Percentiles rank a stretch among this genome's conserved stretches.
phyloP scores from a whole-genome alignment of 2,329 filamentous ascomycete genomes.

The Xylariales sp. region DNA sequence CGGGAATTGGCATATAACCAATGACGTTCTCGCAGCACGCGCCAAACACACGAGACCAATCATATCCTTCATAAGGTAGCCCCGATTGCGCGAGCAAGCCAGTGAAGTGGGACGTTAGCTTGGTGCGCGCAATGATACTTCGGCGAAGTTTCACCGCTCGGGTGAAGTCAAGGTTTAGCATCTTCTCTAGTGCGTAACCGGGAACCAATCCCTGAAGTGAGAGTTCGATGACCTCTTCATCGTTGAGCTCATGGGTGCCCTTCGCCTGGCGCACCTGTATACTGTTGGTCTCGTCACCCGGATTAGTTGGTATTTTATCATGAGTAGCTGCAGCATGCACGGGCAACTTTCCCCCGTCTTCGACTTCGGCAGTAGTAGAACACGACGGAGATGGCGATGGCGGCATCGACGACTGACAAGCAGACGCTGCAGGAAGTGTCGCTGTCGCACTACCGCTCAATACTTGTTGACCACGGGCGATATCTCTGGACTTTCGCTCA shows the following conservation, averaged over 20 bases:
- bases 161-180: slow-evolving; percentile 72
- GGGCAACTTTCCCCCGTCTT: slow-evolving; percentile 59
- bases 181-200: no score
- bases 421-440: slow-evolving; percentile 64
- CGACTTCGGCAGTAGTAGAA: slow-evolving; percentile 62
- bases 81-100: slow-evolving; percentile 82
- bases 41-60: slow-evolving; percentile 94
- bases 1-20: slow-evolving; percentile 90
- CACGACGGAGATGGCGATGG: no score
- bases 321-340: slow-evolving; percentile 29
- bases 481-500: no score
- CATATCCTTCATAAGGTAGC: slow-evolving; percentile 89
- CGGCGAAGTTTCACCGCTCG: slow-evolving; percentile 94
- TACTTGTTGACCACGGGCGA: no score
- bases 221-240: no score
- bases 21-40: slow-evolving; percentile 99
- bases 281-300: no score
- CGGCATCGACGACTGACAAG: slow-evolving; percentile 43
- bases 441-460: slow-evolving; percentile 28
- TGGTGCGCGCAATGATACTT: slow-evolving; percentile 88
- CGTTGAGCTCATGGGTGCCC: no score
- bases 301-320: no score
- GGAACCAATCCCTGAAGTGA: no score
- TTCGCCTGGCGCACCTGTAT: no score
- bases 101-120: slow-evolving; percentile 80